Percentiles rank a stretch among this genome's conserved stretches.
phyloP scores from a whole-genome alignment of 179 eudicot genomes.

The Silene noctiflora region DNA sequence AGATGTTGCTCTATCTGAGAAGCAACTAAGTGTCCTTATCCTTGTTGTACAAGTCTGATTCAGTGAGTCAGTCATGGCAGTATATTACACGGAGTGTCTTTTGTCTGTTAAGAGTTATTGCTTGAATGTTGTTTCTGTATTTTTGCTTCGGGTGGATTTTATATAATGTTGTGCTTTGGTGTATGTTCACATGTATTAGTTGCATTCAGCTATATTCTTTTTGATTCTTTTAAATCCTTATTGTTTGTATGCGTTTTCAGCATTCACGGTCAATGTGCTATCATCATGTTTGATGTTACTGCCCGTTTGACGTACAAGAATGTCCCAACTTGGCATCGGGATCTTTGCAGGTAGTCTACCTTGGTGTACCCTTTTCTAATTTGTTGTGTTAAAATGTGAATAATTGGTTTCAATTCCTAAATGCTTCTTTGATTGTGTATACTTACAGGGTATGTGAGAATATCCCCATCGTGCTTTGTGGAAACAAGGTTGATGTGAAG shows the following conservation, averaged over 20 bases:
- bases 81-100: too few species aligned
- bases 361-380: not conserved
- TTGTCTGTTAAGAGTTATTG: too few species aligned
- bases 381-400: not conserved
- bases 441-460: slow-evolving; percentile 6
- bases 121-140: too few species aligned
- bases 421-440: not conserved
- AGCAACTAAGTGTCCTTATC: too few species aligned
- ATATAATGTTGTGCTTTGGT: not conserved
- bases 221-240: not conserved
- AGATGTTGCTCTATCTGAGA: too few species aligned
- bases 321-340: slow-evolving; percentile 15
- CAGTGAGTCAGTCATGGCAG: too few species aligned
- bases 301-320: slow-evolving; percentile 13
- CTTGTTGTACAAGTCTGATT: too few species aligned
- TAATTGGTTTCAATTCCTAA: not conserved
- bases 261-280: slow-evolving; percentile 12
- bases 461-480: slow-evolving; percentile 5
- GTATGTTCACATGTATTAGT: not conserved
- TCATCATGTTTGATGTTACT: slow-evolving; percentile 9
- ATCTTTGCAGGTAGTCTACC: not conserved
- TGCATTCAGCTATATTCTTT: not conserved
- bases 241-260: not conserved
- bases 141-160: not conserved
- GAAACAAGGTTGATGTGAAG: slow-evolving; percentile 5